Evolutionary conservation across 2,329 filamentous ascomycete species (phyloP).

Genomic region (Penicillium crustosum): DNA sequence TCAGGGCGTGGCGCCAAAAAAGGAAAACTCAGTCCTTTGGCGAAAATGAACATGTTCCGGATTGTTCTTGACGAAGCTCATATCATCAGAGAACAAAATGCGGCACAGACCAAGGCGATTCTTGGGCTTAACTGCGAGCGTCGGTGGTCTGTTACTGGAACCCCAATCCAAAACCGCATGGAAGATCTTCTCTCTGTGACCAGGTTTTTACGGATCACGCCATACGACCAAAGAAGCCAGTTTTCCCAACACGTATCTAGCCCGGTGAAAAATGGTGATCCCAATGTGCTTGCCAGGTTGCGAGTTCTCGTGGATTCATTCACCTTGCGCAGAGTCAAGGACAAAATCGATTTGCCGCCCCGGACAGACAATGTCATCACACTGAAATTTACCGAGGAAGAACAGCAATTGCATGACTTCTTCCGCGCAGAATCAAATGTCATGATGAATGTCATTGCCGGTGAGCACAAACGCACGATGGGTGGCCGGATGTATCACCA

Average conservation of each 20-base stretch:
- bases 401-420: conserved; percentile 76
- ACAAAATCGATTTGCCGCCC: conserved; percentile 79
- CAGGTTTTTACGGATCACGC: conserved; percentile 78
- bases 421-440: conserved; percentile 80
- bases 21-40: conserved; percentile 59
- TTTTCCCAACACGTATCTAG: conserved; percentile 79
- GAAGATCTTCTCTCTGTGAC: conserved; percentile 86
- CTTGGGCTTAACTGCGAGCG: conserved; percentile 75
- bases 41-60: conserved; percentile 85
- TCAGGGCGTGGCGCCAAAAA: conserved; percentile 63
- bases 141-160: conserved; percentile 96
- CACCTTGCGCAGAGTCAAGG: conserved; percentile 85
- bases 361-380: conserved; percentile 70
- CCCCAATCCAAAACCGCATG: conserved; percentile 89
- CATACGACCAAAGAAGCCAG: conserved; percentile 74
- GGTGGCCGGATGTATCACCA: conserved; percentile 90
- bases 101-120: conserved; percentile 80
- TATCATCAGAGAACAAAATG: conserved; percentile 82
- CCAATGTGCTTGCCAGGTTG: conserved; percentile 75
- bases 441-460: conserved; percentile 72
- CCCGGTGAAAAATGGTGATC: conserved; percentile 84
- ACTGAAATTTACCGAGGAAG: conserved; percentile 73
- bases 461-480: conserved; percentile 64
- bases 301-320: conserved; percentile 92
- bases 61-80: conserved; percentile 95